Evolutionary conservation across 2,329 filamentous ascomycete genomes (phyloP), one percentile per base, ranked within the genome.

Genomic region (Exophiala mesophila): DNA sequence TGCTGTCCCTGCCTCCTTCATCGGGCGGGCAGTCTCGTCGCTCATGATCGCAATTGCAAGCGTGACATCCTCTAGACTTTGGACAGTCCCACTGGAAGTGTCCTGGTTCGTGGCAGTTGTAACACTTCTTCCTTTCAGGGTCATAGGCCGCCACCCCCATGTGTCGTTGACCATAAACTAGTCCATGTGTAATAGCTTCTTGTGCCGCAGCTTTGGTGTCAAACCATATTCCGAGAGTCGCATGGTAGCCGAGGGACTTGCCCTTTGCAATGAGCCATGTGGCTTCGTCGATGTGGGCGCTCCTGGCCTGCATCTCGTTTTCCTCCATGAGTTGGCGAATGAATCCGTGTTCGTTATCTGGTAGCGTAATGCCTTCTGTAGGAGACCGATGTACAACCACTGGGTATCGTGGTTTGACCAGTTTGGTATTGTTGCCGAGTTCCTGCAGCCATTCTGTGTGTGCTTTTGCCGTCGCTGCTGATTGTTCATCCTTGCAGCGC

Each of bases 1-100:
- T 49, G 0, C 43, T 20, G 33, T 46, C 56, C 36, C 45, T 41
- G 3, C 47, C 31, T 33, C 43, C 53, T 3, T 48, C 30, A 13
- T 24, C 54, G 12, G 43, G 51, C 3, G 44, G 45, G 35, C 42
- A 61, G 28, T 53, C 26, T 13, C 32, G 32, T 20, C 49, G 44
- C 3, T 58, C 42, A 33, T 60, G 43, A 29, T 53, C 23, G 3
- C 55, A 42, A 5, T 28, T 38, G 15, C 40, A 61, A 36, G 58
- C 38, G 13, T 53, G 42, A 32, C 39, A 61, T 29, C 18, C 9
- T 26, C n/a, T 19, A 10, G 26, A 18, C 31, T 60, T 51, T 31
- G 56, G 56, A 20, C 50, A 59, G 26, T 40, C 49, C 53, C 44
- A 57, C 15, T 47, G 53, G 6, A n/a, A 58, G 35, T 60, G 47